Conservation (phyloP, 495 filamentous ascomycete species). For the Penicillium pancosmium region DNA sequence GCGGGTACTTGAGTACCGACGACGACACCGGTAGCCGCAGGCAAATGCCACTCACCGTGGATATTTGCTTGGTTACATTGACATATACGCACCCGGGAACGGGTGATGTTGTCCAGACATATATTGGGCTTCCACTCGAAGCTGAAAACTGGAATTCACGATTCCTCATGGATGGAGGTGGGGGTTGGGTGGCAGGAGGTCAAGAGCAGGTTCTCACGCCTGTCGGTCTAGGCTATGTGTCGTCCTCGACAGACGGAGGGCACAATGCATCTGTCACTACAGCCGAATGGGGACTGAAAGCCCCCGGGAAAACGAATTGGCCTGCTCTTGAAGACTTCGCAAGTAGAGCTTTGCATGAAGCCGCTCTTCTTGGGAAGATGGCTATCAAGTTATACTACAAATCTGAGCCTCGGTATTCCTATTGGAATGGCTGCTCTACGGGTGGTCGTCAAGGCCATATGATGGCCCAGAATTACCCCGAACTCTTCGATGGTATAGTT, state of each 20-base stretch:
- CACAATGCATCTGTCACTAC: background rate
- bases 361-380: background rate
- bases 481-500: constrained; percentile 1
- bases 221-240: background rate
- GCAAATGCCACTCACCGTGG: background rate
- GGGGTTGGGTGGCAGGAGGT: background rate
- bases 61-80: background rate
- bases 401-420: background rate
- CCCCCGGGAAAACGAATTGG: background rate
- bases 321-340: constrained; percentile 42
- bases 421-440: constrained; percentile 1
- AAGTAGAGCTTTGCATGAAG: background rate
- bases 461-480: background rate
- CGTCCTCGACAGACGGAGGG: background rate
- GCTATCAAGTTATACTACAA: background rate
- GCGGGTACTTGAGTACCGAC: background rate
- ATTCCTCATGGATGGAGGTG: background rate
- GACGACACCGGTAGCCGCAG: background rate
- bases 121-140: background rate
- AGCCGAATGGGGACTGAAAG: background rate
- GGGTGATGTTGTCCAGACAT: background rate
- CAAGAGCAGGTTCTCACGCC: background rate
- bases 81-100: background rate
- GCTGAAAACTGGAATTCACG: background rate
- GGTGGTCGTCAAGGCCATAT: background rate